Percentiles rank a stretch among this genome's conserved stretches.
Conservation (phyloP, 768 basidiomycete genomes). For the Amylocystis lapponica region DNA sequence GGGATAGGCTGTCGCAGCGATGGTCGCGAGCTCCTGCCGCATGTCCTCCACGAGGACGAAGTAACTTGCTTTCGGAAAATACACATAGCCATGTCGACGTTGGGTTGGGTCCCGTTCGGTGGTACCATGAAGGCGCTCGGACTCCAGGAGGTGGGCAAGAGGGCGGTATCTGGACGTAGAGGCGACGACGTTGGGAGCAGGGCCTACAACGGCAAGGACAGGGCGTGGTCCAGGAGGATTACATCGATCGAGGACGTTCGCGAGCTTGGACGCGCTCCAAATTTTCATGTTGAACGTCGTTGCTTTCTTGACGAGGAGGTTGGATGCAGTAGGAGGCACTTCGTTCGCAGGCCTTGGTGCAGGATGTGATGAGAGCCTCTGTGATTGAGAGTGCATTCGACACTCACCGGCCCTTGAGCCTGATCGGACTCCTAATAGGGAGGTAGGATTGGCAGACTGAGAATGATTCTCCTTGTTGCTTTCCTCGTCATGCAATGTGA, state of each 20-base stretch:
- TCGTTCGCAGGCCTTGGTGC: constrained; percentile 23
- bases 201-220: constrained; percentile 24
- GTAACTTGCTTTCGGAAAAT: constrained; percentile 69
- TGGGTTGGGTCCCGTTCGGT: constrained; percentile 90
- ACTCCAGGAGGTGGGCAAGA: constrained; percentile 61
- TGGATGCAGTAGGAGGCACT: constrained; percentile 17
- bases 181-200: constrained; percentile 24
- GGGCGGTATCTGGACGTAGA: constrained; percentile 33
- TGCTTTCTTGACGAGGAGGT: constrained; percentile 61
- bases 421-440: constrained; percentile 59
- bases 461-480: constrained; percentile 44
- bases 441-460: constrained; percentile 21
- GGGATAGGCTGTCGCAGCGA: constrained; percentile 80
- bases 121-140: constrained; percentile 78
- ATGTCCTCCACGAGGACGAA: constrained; percentile 94
- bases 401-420: constrained; percentile 50
- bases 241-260: constrained; percentile 68
- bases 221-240: constrained; percentile 29
- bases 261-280: constrained; percentile 72
- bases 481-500: constrained; percentile 43
- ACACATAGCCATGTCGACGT: constrained; percentile 80
- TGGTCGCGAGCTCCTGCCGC: constrained; percentile 74
- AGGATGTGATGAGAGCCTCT: constrained; percentile 1
- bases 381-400: background rate
- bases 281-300: constrained; percentile 74